These are phyloP conservation scores for Aspergillus thermomutatus DNA, from an alignment of 2,329 filamentous ascomycete genomes.

Conservation along the genomic window DNA sequence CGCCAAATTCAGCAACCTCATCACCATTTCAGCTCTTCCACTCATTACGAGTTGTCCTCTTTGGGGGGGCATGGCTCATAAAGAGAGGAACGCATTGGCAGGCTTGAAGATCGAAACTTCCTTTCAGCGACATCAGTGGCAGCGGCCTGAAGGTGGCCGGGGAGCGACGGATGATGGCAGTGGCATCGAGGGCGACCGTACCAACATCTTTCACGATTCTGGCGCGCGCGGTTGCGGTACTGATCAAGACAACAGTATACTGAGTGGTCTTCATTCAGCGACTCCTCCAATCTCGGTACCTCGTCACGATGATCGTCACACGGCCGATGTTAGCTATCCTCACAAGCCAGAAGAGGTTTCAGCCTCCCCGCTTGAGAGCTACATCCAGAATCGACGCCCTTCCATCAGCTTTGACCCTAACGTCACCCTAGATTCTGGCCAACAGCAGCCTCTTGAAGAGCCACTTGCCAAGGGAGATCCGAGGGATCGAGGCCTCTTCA, in stretches of 20 bases:
- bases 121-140: slow-evolving; percentile 29
- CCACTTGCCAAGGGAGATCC: slow-evolving; percentile 34
- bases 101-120: slow-evolving; percentile 40
- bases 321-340: neutral
- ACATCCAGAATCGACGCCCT: slow-evolving; percentile 36
- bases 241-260: slow-evolving; percentile 39
- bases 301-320: slow-evolving; percentile 31
- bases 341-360: slow-evolving; percentile 30
- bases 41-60: slow-evolving; percentile 17
- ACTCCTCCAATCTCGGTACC: slow-evolving; percentile 47
- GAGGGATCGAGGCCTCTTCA: slow-evolving; percentile 21
- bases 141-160: slow-evolving; percentile 22
- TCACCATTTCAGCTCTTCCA: neutral
- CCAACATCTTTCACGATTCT: slow-evolving; percentile 33
- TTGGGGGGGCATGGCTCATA: slow-evolving; percentile 37
- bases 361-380: slow-evolving; percentile 41
- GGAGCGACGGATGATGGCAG: slow-evolving; percentile 25
- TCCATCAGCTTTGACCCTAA: slow-evolving; percentile 44
- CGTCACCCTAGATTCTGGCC: slow-evolving; percentile 39
- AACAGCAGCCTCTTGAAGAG: slow-evolving; percentile 36
- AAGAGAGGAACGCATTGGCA: slow-evolving; percentile 32
- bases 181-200: slow-evolving; percentile 38
- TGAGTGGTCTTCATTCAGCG: slow-evolving; percentile 39
- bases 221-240: slow-evolving; percentile 32
- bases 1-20: neutral